Conservation (phyloP, 352 stramenopile genomes). For the Hyaloperonospora brassicae region DNA sequence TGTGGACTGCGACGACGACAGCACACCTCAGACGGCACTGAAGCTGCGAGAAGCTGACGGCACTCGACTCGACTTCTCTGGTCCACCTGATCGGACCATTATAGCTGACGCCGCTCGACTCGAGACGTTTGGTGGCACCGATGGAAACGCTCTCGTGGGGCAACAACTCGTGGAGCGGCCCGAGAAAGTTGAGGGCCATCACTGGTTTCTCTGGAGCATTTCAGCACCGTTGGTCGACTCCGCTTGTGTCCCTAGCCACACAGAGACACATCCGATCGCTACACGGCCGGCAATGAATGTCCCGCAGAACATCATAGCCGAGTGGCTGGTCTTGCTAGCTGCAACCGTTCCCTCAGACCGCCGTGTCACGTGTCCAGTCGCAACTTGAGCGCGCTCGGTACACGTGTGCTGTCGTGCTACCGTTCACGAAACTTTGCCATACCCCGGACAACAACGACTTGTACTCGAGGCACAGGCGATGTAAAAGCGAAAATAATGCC, state of each 20-base stretch:
- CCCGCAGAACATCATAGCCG: slow-evolving; percentile 85
- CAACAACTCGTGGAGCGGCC: slow-evolving; percentile 89
- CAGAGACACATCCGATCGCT: slow-evolving; percentile 89
- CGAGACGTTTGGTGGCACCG: slow-evolving; percentile 72
- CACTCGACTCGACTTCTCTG: too few species aligned
- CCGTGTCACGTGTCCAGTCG: slow-evolving; percentile 86
- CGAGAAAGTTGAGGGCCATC: slow-evolving; percentile 86
- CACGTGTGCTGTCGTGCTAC: slow-evolving; percentile 84
- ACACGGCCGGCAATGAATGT: slow-evolving; percentile 94
- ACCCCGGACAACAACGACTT: slow-evolving; percentile 89
- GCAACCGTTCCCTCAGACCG: slow-evolving; percentile 89
- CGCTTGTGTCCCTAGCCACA: slow-evolving; percentile 93
- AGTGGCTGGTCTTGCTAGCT: slow-evolving; percentile 90
- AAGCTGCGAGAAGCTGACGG: slow-evolving; percentile 48
- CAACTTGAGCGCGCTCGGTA: slow-evolving; percentile 84
- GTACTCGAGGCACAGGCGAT: slow-evolving; percentile 89
- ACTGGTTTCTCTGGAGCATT: slow-evolving; percentile 90
- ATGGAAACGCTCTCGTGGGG: slow-evolving; percentile 82
- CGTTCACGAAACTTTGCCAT: slow-evolving; percentile 81
- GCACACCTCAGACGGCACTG: slow-evolving; percentile 74
- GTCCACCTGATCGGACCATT: too few species aligned
- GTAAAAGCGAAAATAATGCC: slow-evolving; percentile 89
- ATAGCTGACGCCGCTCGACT: too few species aligned
- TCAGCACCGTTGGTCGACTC: slow-evolving; percentile 92
- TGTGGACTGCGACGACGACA: slow-evolving; percentile 78